phyloP scores from a whole-genome alignment of 2,329 filamentous ascomycete genomes.

The Diaporthe eres region DNA sequence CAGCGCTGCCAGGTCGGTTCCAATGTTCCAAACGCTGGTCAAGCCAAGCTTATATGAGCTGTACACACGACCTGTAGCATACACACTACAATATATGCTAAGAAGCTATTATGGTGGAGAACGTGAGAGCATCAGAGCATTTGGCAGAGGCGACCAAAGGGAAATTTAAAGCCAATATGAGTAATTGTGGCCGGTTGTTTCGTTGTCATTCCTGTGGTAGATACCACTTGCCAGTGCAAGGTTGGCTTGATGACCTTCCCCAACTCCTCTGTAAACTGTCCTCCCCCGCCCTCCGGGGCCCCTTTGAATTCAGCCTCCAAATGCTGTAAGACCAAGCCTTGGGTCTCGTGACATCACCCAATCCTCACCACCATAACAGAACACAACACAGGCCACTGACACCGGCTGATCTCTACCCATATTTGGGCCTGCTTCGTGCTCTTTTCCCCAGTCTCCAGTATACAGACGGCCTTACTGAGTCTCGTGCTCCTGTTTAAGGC shows the following conservation, averaged over 20 bases:
- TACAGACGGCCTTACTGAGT: neutral
- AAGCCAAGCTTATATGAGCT: neutral
- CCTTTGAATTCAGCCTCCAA: neutral
- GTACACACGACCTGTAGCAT: too few relatives aligned
- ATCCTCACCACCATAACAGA: neutral
- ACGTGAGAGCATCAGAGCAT: neutral
- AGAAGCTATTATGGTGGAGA: neutral
- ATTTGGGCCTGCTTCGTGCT: neutral
- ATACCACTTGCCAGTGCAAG: neutral
- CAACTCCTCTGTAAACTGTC: neutral
- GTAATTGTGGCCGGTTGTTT: neutral
- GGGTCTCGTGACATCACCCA: conserved; percentile 12
- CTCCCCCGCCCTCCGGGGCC: too few relatives aligned
- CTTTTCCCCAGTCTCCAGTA: too few relatives aligned
- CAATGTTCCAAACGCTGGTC: neutral
- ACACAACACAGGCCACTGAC: neutral
- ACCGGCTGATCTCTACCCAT: neutral
- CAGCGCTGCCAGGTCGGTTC: neutral
- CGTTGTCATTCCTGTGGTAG: neutral
- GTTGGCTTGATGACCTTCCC: neutral
- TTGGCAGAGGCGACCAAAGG: neutral
- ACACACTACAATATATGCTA: too few relatives aligned
- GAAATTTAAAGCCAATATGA: neutral
- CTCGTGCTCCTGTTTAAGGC: neutral
- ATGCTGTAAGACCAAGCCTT: neutral